phyloP scores from a whole-genome alignment of 2,329 filamentous ascomycete species.

The Fusarium sp. region DNA sequence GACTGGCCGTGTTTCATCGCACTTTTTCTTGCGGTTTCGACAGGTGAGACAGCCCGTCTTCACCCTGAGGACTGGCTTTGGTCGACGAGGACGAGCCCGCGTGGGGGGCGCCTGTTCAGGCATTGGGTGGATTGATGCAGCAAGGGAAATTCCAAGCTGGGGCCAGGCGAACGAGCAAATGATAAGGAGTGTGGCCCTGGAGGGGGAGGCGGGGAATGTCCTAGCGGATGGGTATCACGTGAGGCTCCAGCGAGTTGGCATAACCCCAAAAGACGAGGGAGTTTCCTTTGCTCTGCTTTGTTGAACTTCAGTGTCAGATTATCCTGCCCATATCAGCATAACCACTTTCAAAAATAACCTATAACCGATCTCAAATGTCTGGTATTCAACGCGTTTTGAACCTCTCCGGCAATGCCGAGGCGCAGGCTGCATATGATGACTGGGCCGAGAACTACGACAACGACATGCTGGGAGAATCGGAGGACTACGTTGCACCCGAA shows the following conservation, averaged over 20 bases:
- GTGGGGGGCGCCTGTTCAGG: not conserved
- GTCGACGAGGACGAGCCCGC: not conserved
- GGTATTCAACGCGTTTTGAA: constrained; percentile 17
- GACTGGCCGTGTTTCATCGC: constrained; percentile 11
- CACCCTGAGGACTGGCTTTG: constrained; percentile 5
- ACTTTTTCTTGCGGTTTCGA: constrained; percentile 57
- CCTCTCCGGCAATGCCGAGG: constrained; percentile 15
- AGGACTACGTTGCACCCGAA: constrained; percentile 56
- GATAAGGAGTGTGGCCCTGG: not conserved
- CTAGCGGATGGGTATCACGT: not conserved
- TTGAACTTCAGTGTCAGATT: not conserved
- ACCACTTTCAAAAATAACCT: too few relatives aligned
- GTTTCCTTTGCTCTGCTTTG: not conserved
- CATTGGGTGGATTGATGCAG: not conserved
- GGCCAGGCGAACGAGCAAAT: not conserved
- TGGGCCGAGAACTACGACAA: constrained; percentile 46
- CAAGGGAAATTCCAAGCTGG: not conserved
- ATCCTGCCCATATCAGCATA: not conserved
- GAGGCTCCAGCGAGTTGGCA: not conserved
- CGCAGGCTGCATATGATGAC: constrained; percentile 36
- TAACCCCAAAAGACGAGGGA: not conserved
- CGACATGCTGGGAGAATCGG: constrained; percentile 40
- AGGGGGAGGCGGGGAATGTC: not conserved
- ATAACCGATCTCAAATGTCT: constrained; percentile 3
- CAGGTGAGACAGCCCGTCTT: constrained; percentile 53